Conservation (phyloP, 1,284 basidiomycete genomes). For the Cutaneotrichosporon sp. region DNA sequence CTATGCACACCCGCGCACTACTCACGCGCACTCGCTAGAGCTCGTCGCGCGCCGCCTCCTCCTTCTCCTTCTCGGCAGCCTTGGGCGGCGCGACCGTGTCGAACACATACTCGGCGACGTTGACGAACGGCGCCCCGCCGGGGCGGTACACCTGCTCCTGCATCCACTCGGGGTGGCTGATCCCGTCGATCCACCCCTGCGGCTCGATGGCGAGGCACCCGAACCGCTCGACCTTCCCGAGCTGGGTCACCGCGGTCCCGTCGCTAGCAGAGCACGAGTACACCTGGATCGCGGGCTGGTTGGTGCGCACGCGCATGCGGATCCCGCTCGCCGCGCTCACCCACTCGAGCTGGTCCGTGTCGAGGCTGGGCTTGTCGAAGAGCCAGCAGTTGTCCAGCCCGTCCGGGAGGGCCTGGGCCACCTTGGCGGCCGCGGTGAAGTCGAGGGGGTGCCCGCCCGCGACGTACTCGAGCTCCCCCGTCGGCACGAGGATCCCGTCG, state of each 20-base stretch:
- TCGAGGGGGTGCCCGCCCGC: constrained; percentile 26
- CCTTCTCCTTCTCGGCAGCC: too few species aligned
- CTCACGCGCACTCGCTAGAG: background rate
- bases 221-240: constrained; percentile 28
- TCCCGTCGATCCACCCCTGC: constrained; percentile 34
- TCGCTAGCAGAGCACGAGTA: constrained; percentile 31
- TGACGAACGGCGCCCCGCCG: constrained; percentile 25
- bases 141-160: constrained; percentile 34
- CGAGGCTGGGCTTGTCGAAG: constrained; percentile 24
- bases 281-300: constrained; percentile 37
- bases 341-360: constrained; percentile 23
- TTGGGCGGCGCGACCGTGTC: constrained; percentile 16
- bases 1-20: background rate
- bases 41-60: background rate
- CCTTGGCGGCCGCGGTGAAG: constrained; percentile 30
- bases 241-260: constrained; percentile 22
- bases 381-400: constrained; percentile 46
- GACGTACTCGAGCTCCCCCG: constrained; percentile 29
- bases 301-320: constrained; percentile 33
- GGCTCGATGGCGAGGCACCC: constrained; percentile 44
- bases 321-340: constrained; percentile 32
- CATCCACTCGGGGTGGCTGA: constrained; percentile 41
- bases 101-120: constrained; percentile 36
- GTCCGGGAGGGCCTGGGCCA: constrained; percentile 24
- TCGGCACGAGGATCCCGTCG: constrained; percentile 35